Evolutionary conservation across 805 yeast genomes (phyloP).

Genomic region (Ogataea angusta): DNA sequence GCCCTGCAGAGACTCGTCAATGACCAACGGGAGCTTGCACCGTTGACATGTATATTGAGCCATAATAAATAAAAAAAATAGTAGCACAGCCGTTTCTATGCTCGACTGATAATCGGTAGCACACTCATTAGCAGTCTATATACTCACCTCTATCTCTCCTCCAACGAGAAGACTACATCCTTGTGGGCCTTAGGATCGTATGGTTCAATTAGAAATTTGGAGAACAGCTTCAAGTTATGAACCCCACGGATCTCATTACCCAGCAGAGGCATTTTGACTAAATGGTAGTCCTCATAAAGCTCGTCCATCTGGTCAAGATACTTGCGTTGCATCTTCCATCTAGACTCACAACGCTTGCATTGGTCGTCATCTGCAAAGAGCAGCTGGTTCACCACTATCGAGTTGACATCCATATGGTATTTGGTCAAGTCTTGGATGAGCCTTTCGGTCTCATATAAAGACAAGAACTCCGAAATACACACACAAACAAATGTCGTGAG

Average conservation of each 20-base stretch:
- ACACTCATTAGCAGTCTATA: background rate
- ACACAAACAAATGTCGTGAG: slow-evolving; percentile 94
- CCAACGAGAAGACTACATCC: slow-evolving; percentile 50
- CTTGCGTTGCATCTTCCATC: slow-evolving; percentile 95
- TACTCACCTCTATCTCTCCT: slow-evolving; percentile 36
- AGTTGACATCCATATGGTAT: slow-evolving; percentile 94
- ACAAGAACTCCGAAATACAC: slow-evolving; percentile 94
- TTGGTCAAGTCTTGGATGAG: slow-evolving; percentile 94
- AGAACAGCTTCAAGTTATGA: slow-evolving; percentile 77
- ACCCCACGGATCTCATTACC: slow-evolving; percentile 95
- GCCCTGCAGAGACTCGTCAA: slow-evolving; percentile 54
- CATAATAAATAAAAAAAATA: slow-evolving; percentile 15
- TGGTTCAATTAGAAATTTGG: slow-evolving; percentile 74
- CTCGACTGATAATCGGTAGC: background rate
- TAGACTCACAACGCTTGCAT: slow-evolving; percentile 87
- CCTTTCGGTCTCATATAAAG: slow-evolving; percentile 95
- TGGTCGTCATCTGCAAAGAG: slow-evolving; percentile 78
- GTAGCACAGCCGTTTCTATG: slow-evolving; percentile 1
- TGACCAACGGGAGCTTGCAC: slow-evolving; percentile 54
- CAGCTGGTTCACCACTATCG: slow-evolving; percentile 93
- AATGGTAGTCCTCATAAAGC: slow-evolving; percentile 93
- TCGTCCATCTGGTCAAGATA: slow-evolving; percentile 94
- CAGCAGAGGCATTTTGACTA: slow-evolving; percentile 91
- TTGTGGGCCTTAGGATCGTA: slow-evolving; percentile 67
- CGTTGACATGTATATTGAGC: slow-evolving; percentile 48